Conservation (phyloP, 768 basidiomycete species). For the Collybiopsis luxurians region DNA sequence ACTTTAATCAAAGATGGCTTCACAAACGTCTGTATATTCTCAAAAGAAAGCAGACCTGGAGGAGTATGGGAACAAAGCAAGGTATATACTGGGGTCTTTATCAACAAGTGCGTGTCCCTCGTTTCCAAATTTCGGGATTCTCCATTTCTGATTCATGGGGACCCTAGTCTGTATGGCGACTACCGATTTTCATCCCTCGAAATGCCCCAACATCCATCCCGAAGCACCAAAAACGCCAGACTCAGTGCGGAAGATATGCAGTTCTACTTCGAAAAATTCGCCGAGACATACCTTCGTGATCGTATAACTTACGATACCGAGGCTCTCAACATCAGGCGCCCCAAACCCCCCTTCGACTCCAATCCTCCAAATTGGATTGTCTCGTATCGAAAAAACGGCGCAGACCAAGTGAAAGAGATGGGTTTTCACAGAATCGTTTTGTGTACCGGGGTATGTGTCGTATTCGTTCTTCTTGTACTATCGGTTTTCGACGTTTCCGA, state of each 20-base stretch:
- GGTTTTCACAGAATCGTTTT: conserved; percentile 51
- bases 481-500: neutral
- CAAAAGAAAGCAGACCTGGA: conserved; percentile 51
- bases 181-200: conserved; percentile 53
- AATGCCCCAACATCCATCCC: conserved; percentile 45
- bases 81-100: conserved; percentile 51
- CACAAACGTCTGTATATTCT: conserved; percentile 48
- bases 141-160: neutral
- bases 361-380: conserved; percentile 41
- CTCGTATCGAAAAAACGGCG: conserved; percentile 23
- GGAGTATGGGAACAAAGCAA: conserved; percentile 59
- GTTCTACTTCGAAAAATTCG: conserved; percentile 55
- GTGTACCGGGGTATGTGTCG: conserved; percentile 51
- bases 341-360: conserved; percentile 13
- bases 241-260: conserved; percentile 53
- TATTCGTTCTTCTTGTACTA: neutral
- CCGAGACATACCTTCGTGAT: conserved; percentile 41
- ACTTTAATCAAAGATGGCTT: conserved; percentile 58
- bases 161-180: conserved; percentile 58
- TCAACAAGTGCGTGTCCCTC: conserved; percentile 53
- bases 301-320: conserved; percentile 45
- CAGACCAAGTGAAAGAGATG: conserved; percentile 24
- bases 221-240: conserved; percentile 37
- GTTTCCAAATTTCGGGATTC: neutral
- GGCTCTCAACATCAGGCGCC: conserved; percentile 42